Evolutionary conservation across 176 grass and related monocot genomes (phyloP).

Genomic region (Zea mays): Zm-B73-REFERENCE-NAM-5.0 NC_050098.1:89763501-89764000

Average conservation of each 20-base stretch:
- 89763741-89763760: neutral
- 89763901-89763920: neutral
- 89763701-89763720: conserved; percentile 28
- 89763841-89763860: neutral
- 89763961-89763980: neutral
- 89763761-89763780: neutral
- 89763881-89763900: neutral
- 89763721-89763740: conserved; percentile 10
- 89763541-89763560: conserved; percentile 88
- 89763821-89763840: neutral
- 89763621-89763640: conserved; percentile 98
- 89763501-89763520: conserved; percentile 90
- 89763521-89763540: conserved; percentile 75
- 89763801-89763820: neutral
- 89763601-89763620: conserved; percentile 80
- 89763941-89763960: neutral
- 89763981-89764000: no score
- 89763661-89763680: conserved; percentile 8
- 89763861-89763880: neutral
- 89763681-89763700: neutral
- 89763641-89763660: conserved; percentile 74
- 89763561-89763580: conserved; percentile 81
- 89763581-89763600: conserved; percentile 96
- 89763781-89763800: neutral
- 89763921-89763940: neutral